Base-by-base conservation (phyloP, 345 rosid genomes). In the Acer negundo region DNA sequence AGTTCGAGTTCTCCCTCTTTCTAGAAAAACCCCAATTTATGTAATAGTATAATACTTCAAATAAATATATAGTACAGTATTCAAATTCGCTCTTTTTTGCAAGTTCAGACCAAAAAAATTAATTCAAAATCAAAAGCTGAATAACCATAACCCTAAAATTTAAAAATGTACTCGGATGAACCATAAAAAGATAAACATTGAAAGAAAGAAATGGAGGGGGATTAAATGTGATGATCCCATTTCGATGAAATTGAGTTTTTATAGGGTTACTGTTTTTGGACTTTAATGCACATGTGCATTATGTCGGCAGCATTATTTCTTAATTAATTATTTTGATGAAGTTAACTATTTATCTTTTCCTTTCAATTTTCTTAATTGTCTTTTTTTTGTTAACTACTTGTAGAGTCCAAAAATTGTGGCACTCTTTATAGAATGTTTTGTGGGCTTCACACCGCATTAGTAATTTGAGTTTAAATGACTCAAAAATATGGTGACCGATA, bases 291-390 rank as follows among this genome's bases (percentile, higher is more conserved):
- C 80, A 78, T 78, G 67, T 23, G n/a, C 11, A 46, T 40, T 6
- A 26, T 73, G 80, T 72, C 80, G 77, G 80, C 56, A 44, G 67
- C 63, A 59, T n/a, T 20, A 40, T 65, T 55, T 20, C 22, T 78
- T 72, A 72, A 55, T 51, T 35, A 72, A 64, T 55, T 22, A 19
- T 51, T 55, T 62, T 74, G 49, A 72, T 58, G 19, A 20, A 12
- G 10, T 46, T 47, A 24, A 77, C 56, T 46, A 61, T 72, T 71
- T 19, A 63, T 71, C n/a, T 35, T 35, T 4, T 35, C 6, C 38
- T 35, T 35, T 35, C 38, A 35, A 35, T 35, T 35, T 35, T 35
- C 38, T 0, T 35, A 35, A 35, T 35, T 35, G 38, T 35, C 38
- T 26, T 26, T 26, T 26, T 28, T 31, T 31, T 3, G 35, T 31